These are phyloP conservation scores for Rubia peregrina DNA, from an alignment of 305 asterid species.

Conservation along the genomic window DNA sequence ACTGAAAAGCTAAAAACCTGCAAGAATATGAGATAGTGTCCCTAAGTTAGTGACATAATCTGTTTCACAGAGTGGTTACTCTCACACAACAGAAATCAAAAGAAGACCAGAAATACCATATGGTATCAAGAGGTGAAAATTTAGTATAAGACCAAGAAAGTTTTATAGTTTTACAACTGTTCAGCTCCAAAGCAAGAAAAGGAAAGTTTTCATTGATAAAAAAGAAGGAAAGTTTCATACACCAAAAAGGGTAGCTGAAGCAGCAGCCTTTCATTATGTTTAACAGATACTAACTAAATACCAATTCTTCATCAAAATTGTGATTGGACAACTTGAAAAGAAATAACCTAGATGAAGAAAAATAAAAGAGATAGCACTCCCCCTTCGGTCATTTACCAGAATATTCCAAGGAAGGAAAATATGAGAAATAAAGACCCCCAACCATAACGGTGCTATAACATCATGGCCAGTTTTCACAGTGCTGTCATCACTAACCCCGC, in stretches of 20 bases:
- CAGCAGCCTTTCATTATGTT: background rate
- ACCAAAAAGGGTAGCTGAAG: background rate
- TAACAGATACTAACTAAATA: background rate
- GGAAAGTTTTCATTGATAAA: constrained; percentile 1
- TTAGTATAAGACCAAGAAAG: background rate
- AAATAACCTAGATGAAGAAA: too few species aligned
- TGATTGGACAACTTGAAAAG: too few species aligned
- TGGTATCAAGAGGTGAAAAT: background rate
- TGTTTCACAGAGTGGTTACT: too few species aligned
- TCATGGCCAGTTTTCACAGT: too few species aligned
- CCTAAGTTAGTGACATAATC: too few species aligned
- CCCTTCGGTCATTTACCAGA: constrained; percentile 55
- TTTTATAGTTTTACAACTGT: background rate
- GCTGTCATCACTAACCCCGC: too few species aligned
- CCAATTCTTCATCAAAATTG: background rate
- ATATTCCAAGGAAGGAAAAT: constrained; percentile 74
- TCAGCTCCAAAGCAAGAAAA: background rate
- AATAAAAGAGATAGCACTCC: constrained; percentile 1
- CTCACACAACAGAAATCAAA: too few species aligned
- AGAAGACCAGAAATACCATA: background rate
- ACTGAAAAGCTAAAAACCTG: constrained; percentile 86
- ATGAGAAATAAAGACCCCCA: constrained; percentile 93
- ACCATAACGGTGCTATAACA: too few species aligned
- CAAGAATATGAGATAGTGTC: constrained; percentile 19
- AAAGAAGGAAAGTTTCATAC: background rate